A percentile compares a stretch with the other conserved stretches of the same genome.
These are phyloP conservation scores for Neonectria sp. DNA, from an alignment of 2,329 filamentous ascomycete species.

Conservation along the genomic window DNA sequence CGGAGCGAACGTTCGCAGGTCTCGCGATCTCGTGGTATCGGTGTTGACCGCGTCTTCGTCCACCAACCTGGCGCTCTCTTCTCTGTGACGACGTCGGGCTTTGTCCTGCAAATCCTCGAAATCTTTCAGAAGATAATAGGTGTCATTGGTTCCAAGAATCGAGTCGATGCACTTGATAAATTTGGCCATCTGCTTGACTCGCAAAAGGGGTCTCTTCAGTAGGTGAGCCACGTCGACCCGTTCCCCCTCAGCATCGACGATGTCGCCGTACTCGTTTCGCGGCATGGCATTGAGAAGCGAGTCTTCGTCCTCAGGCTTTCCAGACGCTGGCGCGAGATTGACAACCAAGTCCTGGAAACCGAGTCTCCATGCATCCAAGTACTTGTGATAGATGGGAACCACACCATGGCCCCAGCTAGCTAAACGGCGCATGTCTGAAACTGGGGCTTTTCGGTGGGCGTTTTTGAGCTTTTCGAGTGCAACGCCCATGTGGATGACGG, in stretches of 20 bases:
- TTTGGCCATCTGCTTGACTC: slow-evolving; percentile 89
- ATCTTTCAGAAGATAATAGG: slow-evolving; percentile 56
- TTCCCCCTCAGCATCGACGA: slow-evolving; percentile 83
- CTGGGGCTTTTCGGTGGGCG: slow-evolving; percentile 84
- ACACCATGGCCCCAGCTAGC: slow-evolving; percentile 86
- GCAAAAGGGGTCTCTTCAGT: slow-evolving; percentile 88
- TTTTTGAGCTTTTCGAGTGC: slow-evolving; percentile 87
- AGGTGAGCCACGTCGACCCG: slow-evolving; percentile 95
- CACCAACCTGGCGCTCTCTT: slow-evolving; percentile 80
- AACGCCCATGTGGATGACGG: slow-evolving; percentile 95
- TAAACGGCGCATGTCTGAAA: slow-evolving; percentile 79
- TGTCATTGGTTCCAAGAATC: slow-evolving; percentile 64
- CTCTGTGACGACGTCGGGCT: slow-evolving; percentile 74
- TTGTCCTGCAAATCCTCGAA: slow-evolving; percentile 84
- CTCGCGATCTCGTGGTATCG: slow-evolving; percentile 84
- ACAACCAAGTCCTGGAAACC: slow-evolving; percentile 96
- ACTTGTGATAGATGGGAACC: slow-evolving; percentile 85
- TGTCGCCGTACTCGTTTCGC: slow-evolving; percentile 75
- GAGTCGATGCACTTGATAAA: slow-evolving; percentile 80
- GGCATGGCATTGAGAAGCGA: slow-evolving; percentile 73
- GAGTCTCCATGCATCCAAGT: slow-evolving; percentile 89
- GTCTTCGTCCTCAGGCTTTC: slow-evolving; percentile 69
- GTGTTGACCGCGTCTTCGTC: slow-evolving; percentile 91
- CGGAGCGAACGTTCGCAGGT: slow-evolving; percentile 82
- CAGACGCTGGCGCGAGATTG: slow-evolving; percentile 82